phyloP scores from a whole-genome alignment of 352 stramenopile species.

The Discostella stelligera region DNA sequence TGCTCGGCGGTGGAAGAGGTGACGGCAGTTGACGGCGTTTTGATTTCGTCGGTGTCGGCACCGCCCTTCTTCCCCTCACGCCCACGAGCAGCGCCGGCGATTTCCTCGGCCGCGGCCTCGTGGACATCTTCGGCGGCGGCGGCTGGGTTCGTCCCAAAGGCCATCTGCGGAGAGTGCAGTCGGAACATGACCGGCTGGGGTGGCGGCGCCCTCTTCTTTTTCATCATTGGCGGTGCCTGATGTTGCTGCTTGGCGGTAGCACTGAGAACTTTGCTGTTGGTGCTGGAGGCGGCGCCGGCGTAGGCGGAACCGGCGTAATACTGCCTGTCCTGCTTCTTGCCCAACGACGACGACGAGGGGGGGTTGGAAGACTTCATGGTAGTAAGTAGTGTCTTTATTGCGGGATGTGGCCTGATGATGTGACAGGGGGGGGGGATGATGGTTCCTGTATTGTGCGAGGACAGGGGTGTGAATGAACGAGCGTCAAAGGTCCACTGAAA shows the following conservation, averaged over 20 bases:
- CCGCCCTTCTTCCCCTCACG: background rate
- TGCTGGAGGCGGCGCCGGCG: background rate
- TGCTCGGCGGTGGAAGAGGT: background rate
- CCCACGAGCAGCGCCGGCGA: background rate
- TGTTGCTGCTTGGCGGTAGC: background rate
- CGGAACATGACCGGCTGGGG: constrained; percentile 20
- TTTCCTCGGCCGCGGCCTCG: background rate
- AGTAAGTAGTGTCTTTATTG: too few relatives aligned
- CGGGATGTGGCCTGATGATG: too few relatives aligned
- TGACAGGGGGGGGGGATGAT: too few relatives aligned
- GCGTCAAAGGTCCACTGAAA: too few relatives aligned
- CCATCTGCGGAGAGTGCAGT: constrained; percentile 1
- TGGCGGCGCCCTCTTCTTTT: constrained; percentile 9
- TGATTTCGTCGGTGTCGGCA: background rate
- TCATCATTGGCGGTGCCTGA: background rate
- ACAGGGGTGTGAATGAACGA: too few relatives aligned
- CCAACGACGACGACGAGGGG: background rate
- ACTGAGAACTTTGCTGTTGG: background rate
- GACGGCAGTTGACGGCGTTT: background rate
- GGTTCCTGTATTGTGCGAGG: too few relatives aligned
- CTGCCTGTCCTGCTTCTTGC: background rate
- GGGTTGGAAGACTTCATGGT: too few relatives aligned
- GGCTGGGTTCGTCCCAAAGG: background rate
- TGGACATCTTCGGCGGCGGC: background rate
- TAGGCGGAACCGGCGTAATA: background rate